Conservation (phyloP, 352 stramenopile genomes). For the Pythium vanterpoolii region DNA sequence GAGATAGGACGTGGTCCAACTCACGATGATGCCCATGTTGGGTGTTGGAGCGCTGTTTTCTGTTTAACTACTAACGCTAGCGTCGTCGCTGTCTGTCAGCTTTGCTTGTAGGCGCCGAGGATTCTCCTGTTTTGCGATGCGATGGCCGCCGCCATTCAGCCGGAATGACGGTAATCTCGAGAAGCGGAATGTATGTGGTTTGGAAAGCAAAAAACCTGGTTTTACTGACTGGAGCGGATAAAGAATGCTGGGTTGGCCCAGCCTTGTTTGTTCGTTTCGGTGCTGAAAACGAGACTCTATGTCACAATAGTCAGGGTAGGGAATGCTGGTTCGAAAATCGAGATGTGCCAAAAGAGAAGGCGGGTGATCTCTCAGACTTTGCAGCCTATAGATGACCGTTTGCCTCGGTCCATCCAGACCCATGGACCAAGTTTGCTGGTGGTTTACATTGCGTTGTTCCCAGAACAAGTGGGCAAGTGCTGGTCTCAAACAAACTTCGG, state of each 20-base stretch:
- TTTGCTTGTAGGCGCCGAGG: background rate
- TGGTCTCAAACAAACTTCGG: no score
- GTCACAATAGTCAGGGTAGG: background rate
- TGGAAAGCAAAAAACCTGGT: background rate
- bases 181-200: background rate
- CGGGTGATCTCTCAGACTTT: no score
- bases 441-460: no score
- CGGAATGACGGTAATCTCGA: background rate
- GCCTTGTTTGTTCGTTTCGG: no score
- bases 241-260: no score
- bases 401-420: no score
- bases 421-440: no score
- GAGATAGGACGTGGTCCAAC: conserved; percentile 21
- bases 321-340: conserved; percentile 8
- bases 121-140: background rate
- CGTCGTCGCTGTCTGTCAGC: background rate
- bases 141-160: background rate
- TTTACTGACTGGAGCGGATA: no score
- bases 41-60: background rate
- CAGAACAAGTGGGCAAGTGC: no score
- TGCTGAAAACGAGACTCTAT: no score
- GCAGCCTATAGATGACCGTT: no score
- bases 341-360: no score
- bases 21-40: conserved; percentile 26
- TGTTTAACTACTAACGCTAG: background rate